Base-by-base conservation (phyloP, 371 early-diverging fungal genomes). In the Nematocida ironsii region DNA sequence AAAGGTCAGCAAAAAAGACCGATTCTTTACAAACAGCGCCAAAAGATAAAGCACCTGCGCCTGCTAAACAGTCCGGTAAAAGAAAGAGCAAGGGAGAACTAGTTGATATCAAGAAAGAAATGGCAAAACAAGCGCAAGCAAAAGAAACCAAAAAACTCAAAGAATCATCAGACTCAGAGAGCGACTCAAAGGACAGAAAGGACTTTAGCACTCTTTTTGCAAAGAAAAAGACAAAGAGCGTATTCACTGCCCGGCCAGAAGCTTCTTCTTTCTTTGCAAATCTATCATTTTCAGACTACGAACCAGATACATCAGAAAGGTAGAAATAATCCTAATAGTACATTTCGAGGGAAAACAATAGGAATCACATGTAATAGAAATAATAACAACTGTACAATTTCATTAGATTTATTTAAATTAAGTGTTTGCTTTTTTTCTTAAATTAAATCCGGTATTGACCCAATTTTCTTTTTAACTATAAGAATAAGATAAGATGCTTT, bases 191-290 rank as follows among this genome's bases (percentile, higher is more conserved):
- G 39, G 76, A 75, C 23, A 64, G 71, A 27, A 78, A 78, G 62
- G 80, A 78, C 72, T 78, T 78, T 42, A 78, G 80, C 54, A 78
- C 69, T 5, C 80, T 78, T 60, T 78, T 78, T 78, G 61, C 58
- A 40, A 78, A 78, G 62, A 69, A 18, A 42, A 69, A 78, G 55
- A n/a, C 20, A 23, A 78, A 78, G 60, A 54, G 42, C 11, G 72
- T 68, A 20, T 78, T 78, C 45, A 75, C 80, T 42, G 57, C 16
- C 16, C 11, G 55, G 40, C 71, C 67, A 45, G 80, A 68, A 3
- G 69, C 80, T 9, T 69, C 69, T n/a, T 78, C 80, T 27, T 78
- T 78, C 71, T 78, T 78, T 70, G 80, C 80, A 23, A 70, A 78
- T 55, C 60, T 78, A 27, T 78, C 80, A 13, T 78, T 78, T 45